These are phyloP conservation scores for Heterobasidion parviporum DNA, from an alignment of 1,284 basidiomycete species.

Conservation along the genomic window DNA sequence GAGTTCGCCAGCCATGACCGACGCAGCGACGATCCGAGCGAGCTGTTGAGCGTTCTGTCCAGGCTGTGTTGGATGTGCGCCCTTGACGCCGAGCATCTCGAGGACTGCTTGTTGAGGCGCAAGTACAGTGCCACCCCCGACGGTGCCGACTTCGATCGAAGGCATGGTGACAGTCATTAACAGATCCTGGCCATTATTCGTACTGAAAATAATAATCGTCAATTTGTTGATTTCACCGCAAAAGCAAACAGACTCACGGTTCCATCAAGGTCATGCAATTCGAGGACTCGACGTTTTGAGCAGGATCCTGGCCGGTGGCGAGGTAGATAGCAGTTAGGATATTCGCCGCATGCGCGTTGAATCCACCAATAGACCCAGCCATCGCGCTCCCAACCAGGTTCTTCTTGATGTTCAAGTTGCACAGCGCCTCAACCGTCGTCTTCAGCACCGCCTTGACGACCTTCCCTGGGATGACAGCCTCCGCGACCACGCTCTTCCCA, in stretches of 20 bases:
- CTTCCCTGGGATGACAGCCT: conserved; percentile 87
- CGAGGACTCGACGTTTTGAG: conserved; percentile 97
- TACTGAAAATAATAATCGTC: conserved; percentile 31
- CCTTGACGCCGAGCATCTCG: conserved; percentile 86
- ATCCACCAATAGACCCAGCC: conserved; percentile 95
- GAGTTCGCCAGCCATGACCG: conserved; percentile 94
- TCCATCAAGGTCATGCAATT: conserved; percentile 99
- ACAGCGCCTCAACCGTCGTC: conserved; percentile 88
- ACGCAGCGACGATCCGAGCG: conserved; percentile 79
- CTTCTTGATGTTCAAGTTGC: conserved; percentile 95
- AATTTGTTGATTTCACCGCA: not conserved
- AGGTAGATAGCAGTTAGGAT: conserved; percentile 95
- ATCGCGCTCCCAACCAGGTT: conserved; percentile 96
- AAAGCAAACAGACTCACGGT: conserved; percentile 51
- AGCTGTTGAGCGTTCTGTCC: conserved; percentile 84
- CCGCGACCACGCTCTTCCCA: conserved; percentile 96
- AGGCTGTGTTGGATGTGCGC: conserved; percentile 76
- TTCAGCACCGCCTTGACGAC: conserved; percentile 90
- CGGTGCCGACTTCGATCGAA: conserved; percentile 92
- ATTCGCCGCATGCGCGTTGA: conserved; percentile 98
- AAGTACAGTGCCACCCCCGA: conserved; percentile 92
- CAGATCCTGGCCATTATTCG: conserved; percentile 86
- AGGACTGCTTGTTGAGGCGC: conserved; percentile 85
- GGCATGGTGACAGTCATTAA: conserved; percentile 93
- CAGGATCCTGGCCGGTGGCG: conserved; percentile 97